A percentile compares a stretch with the other conserved stretches of the same genome.
Evolutionary conservation across 495 filamentous ascomycete genomes (phyloP).

Genomic region (Podospora appendiculata): DNA sequence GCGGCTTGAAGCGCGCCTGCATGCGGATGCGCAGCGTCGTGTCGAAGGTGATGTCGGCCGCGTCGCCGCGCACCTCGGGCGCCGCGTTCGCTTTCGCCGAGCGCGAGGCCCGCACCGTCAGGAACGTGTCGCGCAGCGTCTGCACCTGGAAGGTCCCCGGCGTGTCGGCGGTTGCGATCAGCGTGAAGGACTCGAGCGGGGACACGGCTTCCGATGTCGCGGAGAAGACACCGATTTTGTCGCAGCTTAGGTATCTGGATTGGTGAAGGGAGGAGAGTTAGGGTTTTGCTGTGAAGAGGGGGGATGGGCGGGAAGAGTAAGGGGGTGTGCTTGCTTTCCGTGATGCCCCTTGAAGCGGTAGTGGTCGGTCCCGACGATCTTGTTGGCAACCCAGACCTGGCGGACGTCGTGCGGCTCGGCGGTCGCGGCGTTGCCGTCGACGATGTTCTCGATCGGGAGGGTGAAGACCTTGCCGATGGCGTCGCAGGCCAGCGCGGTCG

Average conservation of each 20-base stretch:
- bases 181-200: constrained; percentile 71
- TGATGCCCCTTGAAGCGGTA: constrained; percentile 83
- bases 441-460: constrained; percentile 69
- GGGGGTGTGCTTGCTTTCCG: constrained; percentile 56
- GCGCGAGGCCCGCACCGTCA: constrained; percentile 43
- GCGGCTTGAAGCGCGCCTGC: constrained; percentile 90
- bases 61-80: constrained; percentile 74
- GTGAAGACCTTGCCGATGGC: constrained; percentile 77
- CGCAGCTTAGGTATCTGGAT: constrained; percentile 63
- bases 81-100: constrained; percentile 26
- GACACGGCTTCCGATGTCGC: constrained; percentile 75
- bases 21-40: constrained; percentile 80
- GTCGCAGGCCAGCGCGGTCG: constrained; percentile 74
- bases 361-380: constrained; percentile 70
- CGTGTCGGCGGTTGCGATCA: constrained; percentile 55
- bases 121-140: constrained; percentile 53
- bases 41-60: constrained; percentile 58
- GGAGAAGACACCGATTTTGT: constrained; percentile 70
- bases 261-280: not conserved
- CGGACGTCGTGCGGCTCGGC: constrained; percentile 92
- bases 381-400: constrained; percentile 90
- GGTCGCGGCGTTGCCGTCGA: constrained; percentile 66
- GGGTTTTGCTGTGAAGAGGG: not conserved
- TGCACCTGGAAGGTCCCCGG: constrained; percentile 63
- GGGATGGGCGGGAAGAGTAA: not conserved